Percentiles rank a stretch among this genome's conserved stretches.
phyloP scores from a whole-genome alignment of 2,329 filamentous ascomycete species.

The Pseudocercospora ulei region DNA sequence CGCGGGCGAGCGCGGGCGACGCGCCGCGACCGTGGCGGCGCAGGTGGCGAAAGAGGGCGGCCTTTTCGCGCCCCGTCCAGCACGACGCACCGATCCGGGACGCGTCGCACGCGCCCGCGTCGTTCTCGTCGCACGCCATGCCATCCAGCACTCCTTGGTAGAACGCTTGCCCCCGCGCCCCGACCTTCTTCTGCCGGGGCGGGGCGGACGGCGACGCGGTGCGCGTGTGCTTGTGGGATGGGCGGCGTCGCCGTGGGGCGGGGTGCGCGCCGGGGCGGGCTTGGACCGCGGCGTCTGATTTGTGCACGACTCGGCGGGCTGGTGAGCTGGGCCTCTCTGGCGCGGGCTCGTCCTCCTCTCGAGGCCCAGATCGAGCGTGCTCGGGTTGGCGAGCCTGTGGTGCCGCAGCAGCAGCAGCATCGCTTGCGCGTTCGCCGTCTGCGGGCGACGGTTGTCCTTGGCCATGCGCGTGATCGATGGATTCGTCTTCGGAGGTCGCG shows the following conservation, averaged over 20 bases:
- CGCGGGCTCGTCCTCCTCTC: conserved; percentile 12
- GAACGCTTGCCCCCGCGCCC: conserved; percentile 7
- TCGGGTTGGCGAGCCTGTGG: conserved; percentile 13
- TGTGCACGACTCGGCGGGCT: conserved; percentile 13
- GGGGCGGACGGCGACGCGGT: conserved; percentile 11
- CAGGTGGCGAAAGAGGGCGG: conserved; percentile 56
- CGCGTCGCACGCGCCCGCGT: conserved; percentile 20
- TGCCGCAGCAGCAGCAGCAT: conserved; percentile 4
- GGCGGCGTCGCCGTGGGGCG: conserved; percentile 10
- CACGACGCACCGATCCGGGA: conserved; percentile 58
- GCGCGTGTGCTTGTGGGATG: conserved; percentile 10
- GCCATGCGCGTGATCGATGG: conserved; percentile 10
- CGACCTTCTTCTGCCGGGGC: conserved; percentile 12
- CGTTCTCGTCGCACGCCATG: conserved; percentile 45
- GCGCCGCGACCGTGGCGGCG: conserved; percentile 55
- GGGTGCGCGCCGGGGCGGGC: conserved; percentile 9
- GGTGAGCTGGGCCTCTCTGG: conserved; percentile 10
- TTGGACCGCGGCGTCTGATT: conserved; percentile 13
- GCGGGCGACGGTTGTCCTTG: conserved; percentile 8
- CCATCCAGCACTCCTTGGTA: conserved; percentile 48
- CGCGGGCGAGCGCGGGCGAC: conserved; percentile 51
- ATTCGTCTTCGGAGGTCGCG: conserved; percentile 4
- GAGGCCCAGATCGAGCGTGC: conserved; percentile 10
- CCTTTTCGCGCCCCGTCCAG: conserved; percentile 67
- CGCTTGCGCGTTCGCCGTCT: conserved; percentile 14